A percentile compares a stretch with the other conserved stretches of the same genome.
Conservation (phyloP, 345 rosid species). For the Gossypium australe region DNA sequence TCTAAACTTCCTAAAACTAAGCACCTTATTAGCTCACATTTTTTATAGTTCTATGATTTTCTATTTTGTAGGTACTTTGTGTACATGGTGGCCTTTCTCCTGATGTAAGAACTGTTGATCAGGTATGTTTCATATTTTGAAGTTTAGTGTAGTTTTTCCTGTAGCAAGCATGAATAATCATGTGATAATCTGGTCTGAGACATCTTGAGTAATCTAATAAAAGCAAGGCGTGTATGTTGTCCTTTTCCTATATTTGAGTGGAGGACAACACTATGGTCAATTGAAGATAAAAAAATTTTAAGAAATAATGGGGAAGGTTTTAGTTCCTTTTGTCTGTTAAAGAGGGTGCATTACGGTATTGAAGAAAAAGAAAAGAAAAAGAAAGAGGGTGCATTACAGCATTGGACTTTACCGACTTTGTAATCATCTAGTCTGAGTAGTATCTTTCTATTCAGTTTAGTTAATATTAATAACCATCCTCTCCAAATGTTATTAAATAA, state of each 20-base stretch:
- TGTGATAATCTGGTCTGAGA: neutral
- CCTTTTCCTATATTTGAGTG: neutral
- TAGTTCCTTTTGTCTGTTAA: neutral
- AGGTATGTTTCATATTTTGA: slow-evolving; percentile 35
- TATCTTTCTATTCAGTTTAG: neutral
- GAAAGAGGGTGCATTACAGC: neutral
- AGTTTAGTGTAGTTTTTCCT: neutral
- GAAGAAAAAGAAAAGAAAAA: too few relatives aligned
- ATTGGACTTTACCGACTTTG: neutral
- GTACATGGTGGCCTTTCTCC: slow-evolving; percentile 99
- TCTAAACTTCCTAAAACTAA: slow-evolving; percentile 1
- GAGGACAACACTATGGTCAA: neutral
- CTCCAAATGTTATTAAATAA: neutral
- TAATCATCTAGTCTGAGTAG: neutral
- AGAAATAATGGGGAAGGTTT: neutral
- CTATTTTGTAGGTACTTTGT: slow-evolving; percentile 73
- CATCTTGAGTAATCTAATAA: neutral
- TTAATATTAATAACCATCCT: neutral
- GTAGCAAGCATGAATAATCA: neutral
- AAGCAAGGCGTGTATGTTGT: neutral
- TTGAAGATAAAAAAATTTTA: neutral
- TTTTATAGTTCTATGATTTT: neutral
- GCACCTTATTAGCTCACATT: neutral
- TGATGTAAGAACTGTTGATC: slow-evolving; percentile 92
- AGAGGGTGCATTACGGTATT: neutral